These are phyloP conservation scores for Diospyros kaki DNA, from an alignment of 148 eudicot genomes.

Conservation along the genomic window DNA sequence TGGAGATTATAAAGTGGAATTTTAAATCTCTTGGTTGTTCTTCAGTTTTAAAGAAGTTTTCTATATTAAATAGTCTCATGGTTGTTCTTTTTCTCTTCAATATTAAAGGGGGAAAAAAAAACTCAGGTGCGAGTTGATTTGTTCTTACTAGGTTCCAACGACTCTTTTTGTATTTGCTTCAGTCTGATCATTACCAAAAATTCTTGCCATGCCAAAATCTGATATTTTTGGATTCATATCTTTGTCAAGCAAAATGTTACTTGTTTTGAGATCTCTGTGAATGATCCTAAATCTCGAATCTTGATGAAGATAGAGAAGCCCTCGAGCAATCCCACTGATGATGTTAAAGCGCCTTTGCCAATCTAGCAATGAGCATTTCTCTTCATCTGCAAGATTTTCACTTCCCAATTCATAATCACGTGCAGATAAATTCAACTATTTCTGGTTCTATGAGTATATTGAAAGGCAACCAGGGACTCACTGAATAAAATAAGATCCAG, in stretches of 20 bases:
- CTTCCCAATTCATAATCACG: neutral
- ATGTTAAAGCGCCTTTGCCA: constrained; percentile 13
- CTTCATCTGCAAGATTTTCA: constrained; percentile 1
- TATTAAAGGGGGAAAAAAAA: neutral
- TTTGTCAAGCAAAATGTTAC: constrained; percentile 9
- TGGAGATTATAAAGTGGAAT: too few species aligned
- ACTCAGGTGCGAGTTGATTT: neutral
- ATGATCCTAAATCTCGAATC: constrained; percentile 17
- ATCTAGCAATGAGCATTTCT: neutral
- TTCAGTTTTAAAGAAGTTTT: too few species aligned
- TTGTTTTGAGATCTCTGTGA: constrained; percentile 15
- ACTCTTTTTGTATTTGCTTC: constrained; percentile 13
- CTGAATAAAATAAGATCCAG: constrained; percentile 3
- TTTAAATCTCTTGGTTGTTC: too few species aligned
- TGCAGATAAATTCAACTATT: neutral
- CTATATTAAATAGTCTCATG: too few species aligned
- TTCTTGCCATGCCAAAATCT: constrained; percentile 15
- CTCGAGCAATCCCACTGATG: constrained; percentile 11
- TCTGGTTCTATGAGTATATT: neutral
- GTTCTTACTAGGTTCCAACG: constrained; percentile 17
- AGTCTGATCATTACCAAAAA: constrained; percentile 9
- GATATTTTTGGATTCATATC: constrained; percentile 16
- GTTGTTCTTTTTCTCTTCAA: neutral
- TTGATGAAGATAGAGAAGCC: constrained; percentile 17
- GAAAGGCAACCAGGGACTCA: neutral